Evolutionary conservation across 73 alveolate species (phyloP), one percentile per base, ranked within the genome.

Genomic region (Paramecium primaurelia): DNA sequence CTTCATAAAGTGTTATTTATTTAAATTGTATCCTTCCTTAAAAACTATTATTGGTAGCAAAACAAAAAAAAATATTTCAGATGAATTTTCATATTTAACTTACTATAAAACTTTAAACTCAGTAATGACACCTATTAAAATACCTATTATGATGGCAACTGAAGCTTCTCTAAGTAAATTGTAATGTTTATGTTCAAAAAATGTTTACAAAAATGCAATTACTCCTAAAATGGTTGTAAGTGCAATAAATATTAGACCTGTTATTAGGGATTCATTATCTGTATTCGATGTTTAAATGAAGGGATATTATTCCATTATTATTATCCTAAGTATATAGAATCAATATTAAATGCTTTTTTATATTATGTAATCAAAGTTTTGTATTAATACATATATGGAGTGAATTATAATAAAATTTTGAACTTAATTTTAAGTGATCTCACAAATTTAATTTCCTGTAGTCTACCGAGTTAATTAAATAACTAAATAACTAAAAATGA

Each of bases 1-100:
- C 93, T 97, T 94, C 92, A 98, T 97, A 95, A 98, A 92, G 38
- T 95, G 91, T 28, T 83, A 49, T 47, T 89, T 89, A 37, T 94
- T 96, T 77, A 98, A 93, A 86, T 95, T 97, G 92, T 97, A 98
- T 77, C 99, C 99, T 1, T 98, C 99, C 91, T 98, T 97, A 93
- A 98, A 98, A 20, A 98, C 97, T 26, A 98, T 98, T 16, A 99
- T 99, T 2, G 99, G 99, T 14, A 98, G 93, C 59, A 98, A 96
- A 92, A 98, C 96, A 84, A 96, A 96, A 93, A 98, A 98, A 95
- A 98, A 98, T 12, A 96, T 92, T 37, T 64, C 28, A 2, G 84
- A 64, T 11, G 96, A 94, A 28, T 96, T 97, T 3, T 89, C 94
- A 71, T 20, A 80, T 0, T 22, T 18, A 25, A 47, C n/a, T 0